Conservation (phyloP, 1,284 basidiomycete genomes). For the Hemileia vastatrix region DNA sequence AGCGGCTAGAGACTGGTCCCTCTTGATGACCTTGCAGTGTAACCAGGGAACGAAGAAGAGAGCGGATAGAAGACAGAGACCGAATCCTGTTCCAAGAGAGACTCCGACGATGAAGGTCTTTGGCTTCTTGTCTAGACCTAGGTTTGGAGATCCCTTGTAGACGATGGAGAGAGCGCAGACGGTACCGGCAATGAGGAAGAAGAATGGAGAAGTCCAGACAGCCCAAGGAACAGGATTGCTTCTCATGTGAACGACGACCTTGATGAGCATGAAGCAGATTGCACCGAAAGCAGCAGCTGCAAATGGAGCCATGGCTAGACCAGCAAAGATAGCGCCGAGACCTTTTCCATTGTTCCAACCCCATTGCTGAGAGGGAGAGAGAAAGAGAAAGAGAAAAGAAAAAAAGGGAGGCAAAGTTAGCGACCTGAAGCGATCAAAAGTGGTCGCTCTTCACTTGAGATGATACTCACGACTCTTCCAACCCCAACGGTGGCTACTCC, state of each 20-base stretch:
- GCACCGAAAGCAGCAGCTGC: constrained; percentile 47
- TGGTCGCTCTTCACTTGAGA: no score
- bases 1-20: constrained; percentile 47
- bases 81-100: constrained; percentile 47
- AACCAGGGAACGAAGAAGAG: constrained; percentile 51
- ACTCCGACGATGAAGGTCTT: constrained; percentile 44
- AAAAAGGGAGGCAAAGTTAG: no score
- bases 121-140: constrained; percentile 47
- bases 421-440: no score
- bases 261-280: constrained; percentile 47
- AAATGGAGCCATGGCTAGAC: constrained; percentile 29
- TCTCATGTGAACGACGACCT: constrained; percentile 45
- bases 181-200: constrained; percentile 45
- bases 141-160: constrained; percentile 48
- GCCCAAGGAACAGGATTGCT: constrained; percentile 44
- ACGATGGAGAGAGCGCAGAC: constrained; percentile 29
- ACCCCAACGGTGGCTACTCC: constrained; percentile 49
- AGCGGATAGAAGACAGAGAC: constrained; percentile 45
- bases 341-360: constrained; percentile 50
- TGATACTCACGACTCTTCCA: constrained; percentile 42
- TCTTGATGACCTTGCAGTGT: constrained; percentile 47
- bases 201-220: constrained; percentile 45
- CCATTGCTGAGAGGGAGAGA: no score
- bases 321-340: constrained; percentile 47
- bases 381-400: no score